Evolutionary conservation across 148 eudicot species (phyloP), one percentile per base, ranked within the genome.

Genomic region (Rhododendron molle): DNA sequence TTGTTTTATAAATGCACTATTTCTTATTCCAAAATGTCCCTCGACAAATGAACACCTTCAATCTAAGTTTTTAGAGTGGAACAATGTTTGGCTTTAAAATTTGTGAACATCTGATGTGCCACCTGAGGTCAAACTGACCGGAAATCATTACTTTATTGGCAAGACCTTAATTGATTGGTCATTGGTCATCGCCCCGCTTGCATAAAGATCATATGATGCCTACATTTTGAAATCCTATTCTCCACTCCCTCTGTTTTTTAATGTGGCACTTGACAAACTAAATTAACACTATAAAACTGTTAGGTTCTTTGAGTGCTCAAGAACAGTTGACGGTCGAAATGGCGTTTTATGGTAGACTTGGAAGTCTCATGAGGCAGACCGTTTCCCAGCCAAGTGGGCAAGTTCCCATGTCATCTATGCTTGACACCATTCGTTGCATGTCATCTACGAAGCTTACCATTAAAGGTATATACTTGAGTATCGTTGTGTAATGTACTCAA

Each of bases 401-500:
- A 73, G 43, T 49, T 65, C 81, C 92, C n/a, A 73, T 76, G 69
- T 62, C 92, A 4, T 88, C 92, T 30, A 91, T 94, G 95, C 73
- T 92, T 83, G 93, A 91, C 81, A 87, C 93, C 38, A 76, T 93
- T 81, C 94, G 96, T 40, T 87, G 87, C 91, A 96, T 93, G 96
- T 93, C 94, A 76, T 85, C 93, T 32, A 71, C 92, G 23, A 96
- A 91, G 91, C 96, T 96, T 73, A 93, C 93, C 85, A 79, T 96
- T 83, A 98, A 98, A 90, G 96, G 99, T 96, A 88, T 46, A 7
- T 54, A 0, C 52, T 36, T 78, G 3, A 38, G 21, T 81, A 50
- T 7, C 26, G 13, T 50, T 4, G 14, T 83, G 49, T 26, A 32
- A 21, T 47, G 60, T 47, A 16, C 78, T n/a, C 23, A 72, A 47